A percentile compares a stretch with the other conserved stretches of the same genome.
Conservation (phyloP, 352 stramenopile species). For the Globisporangium ultimum region DNA sequence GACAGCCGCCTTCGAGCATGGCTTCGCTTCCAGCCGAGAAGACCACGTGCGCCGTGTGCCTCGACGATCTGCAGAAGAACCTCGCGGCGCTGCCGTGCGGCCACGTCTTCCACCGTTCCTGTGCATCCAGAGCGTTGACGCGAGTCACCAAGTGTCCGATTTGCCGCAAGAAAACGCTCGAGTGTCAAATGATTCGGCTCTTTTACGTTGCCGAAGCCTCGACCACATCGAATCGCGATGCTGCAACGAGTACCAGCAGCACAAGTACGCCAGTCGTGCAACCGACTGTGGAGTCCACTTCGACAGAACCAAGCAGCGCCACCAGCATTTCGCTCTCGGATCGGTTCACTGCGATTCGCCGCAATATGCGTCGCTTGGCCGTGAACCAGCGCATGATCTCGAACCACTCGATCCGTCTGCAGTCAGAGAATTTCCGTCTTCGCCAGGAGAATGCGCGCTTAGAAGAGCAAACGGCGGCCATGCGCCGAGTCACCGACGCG, state of each 20-base stretch:
- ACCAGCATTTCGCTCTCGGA: conserved; percentile 6
- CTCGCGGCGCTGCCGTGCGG: conserved; percentile 31
- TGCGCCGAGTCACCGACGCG: conserved; percentile 22
- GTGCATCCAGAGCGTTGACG: conserved; percentile 20
- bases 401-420: conserved; percentile 30
- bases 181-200: conserved; percentile 17
- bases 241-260: neutral
- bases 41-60: conserved; percentile 32
- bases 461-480: conserved; percentile 13
- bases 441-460: conserved; percentile 26
- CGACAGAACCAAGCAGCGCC: neutral
- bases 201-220: conserved; percentile 21
- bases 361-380: conserved; percentile 16
- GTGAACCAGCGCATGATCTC: conserved; percentile 26
- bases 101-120: conserved; percentile 42
- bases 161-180: conserved; percentile 24
- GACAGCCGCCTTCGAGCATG: neutral
- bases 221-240: neutral
- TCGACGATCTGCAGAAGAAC: conserved; percentile 28
- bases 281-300: neutral
- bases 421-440: conserved; percentile 21
- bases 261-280: neutral
- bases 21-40: neutral
- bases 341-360: conserved; percentile 20
- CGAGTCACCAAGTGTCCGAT: conserved; percentile 25